These are phyloP conservation scores for Xerocomus amazonicus DNA, from an alignment of 1,284 basidiomycete species.

Conservation along the genomic window DNA sequence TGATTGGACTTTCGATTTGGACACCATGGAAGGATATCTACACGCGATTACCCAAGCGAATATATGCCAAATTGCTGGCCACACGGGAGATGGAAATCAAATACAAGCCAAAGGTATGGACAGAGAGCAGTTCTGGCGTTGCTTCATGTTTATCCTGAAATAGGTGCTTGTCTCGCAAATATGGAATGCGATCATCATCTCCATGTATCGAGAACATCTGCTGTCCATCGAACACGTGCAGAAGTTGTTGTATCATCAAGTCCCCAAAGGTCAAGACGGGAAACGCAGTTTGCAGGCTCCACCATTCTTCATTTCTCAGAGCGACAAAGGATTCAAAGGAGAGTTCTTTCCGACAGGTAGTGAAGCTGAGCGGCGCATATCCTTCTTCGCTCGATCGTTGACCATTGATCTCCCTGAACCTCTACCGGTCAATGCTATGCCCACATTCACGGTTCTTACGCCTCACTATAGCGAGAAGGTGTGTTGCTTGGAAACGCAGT, in stretches of 20 bases:
- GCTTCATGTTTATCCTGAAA: constrained; percentile 3
- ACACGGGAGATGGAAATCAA: constrained; percentile 92
- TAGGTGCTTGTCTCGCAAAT: constrained; percentile 94
- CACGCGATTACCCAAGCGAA: constrained; percentile 88
- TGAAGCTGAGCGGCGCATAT: constrained; percentile 92
- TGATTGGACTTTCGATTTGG: constrained; percentile 91
- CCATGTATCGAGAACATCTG: constrained; percentile 98
- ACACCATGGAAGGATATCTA: constrained; percentile 97
- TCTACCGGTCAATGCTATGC: constrained; percentile 93
- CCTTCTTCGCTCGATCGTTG: constrained; percentile 93
- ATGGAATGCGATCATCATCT: constrained; percentile 98
- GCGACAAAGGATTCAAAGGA: constrained; percentile 77
- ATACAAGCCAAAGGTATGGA: constrained; percentile 89
- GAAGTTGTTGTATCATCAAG: constrained; percentile 91
- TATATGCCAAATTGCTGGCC: constrained; percentile 90
- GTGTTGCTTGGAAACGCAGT: background rate
- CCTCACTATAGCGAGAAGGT: constrained; percentile 97
- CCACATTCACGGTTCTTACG: constrained; percentile 93
- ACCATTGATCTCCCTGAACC: constrained; percentile 88
- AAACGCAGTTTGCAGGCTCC: constrained; percentile 87
- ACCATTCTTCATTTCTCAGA: constrained; percentile 92
- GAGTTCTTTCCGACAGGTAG: constrained; percentile 92
- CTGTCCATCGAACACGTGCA: constrained; percentile 95
- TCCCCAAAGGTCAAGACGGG: constrained; percentile 78
- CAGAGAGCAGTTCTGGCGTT: background rate